Evolutionary conservation across 176 grass and related monocot species (phyloP), one percentile per base, ranked within the genome.

Genomic region (Lolium rigidum): DNA sequence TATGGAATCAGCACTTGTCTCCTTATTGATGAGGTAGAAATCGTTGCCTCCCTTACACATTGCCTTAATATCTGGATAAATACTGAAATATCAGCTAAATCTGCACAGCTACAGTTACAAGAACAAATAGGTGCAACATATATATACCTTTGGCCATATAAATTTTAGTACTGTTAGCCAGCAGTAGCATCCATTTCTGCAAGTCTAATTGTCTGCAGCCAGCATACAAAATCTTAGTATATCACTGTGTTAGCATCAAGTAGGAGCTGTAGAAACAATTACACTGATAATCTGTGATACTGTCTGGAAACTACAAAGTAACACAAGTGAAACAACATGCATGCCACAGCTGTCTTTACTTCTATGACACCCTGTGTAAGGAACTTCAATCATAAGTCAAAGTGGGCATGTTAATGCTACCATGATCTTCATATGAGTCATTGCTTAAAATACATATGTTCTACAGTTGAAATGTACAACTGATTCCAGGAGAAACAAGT

Each of bases 81-180:
- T 64, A 83, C 44, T 43, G 39, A 28, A 74, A 56, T 28, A 55
- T 65, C 58, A 54, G 26, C 20, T 71, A 48, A 51, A 81, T 84
- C 5, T 69, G 41, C 2, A 43, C 26, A 71, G 17, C 0, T 1
- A 38, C 2, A 56, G 17, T 55, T 86, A 1, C 55, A 82, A 5
- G 46, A 22, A 64, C 52, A 55, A 41, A 73, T 76, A 56, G 37
- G 49, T 5, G 76, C 56, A 31, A 7, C n/a, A 57, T 18, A 39
- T 44, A 60, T 15, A 59, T 83, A 82, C 92, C 87, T 84, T 74
- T 80, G 87, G 85, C 89, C 89, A 91, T 89, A 91, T 76, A 91
- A 93, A 69, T 88, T 70, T 37, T 54, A 87, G 69, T 10, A 25
- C 44, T 81, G 51, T 94, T 89, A 94, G 44, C 92, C 92, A 74